These are phyloP conservation scores for Aspergillus ibericus DNA, from an alignment of 2,329 filamentous ascomycete species.

Conservation along the genomic window DNA sequence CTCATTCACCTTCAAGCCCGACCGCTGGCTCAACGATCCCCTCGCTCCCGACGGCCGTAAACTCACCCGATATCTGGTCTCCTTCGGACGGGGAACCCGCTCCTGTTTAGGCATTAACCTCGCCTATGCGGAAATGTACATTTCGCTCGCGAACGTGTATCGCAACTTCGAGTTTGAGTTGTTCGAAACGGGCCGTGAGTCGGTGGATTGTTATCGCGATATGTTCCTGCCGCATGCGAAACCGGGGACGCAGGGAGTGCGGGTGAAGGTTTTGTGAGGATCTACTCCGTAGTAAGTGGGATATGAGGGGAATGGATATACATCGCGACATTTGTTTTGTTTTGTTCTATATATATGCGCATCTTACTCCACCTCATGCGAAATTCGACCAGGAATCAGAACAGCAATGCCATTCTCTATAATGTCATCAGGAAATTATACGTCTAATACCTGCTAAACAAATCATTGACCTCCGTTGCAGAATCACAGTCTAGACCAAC, in stretches of 20 bases:
- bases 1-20: slow-evolving; percentile 11
- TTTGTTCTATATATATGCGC: no score
- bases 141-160: slow-evolving; percentile 13
- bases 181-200: slow-evolving; percentile 10
- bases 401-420: no score
- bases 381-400: no score
- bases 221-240: slow-evolving; percentile 14
- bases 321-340: no score
- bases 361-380: no score
- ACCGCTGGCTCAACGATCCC: slow-evolving; percentile 14
- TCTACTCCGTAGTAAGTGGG: no score
- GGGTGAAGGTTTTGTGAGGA: slow-evolving; percentile 4
- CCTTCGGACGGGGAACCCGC: slow-evolving; percentile 13
- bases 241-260: slow-evolving; percentile 11
- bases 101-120: slow-evolving; percentile 15
- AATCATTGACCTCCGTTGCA: no score
- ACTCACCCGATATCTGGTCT: slow-evolving; percentile 11
- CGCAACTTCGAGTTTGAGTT: slow-evolving; percentile 15
- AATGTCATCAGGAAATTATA: no score
- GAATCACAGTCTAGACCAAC: no score
- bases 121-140: slow-evolving; percentile 15
- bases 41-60: slow-evolving; percentile 10
- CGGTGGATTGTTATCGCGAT: slow-evolving; percentile 11
- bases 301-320: no score
- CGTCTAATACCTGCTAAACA: no score